Evolutionary conservation across 2,329 filamentous ascomycete species (phyloP), one percentile per base, ranked within the genome.

Genomic region (Catunica adiposa): DNA sequence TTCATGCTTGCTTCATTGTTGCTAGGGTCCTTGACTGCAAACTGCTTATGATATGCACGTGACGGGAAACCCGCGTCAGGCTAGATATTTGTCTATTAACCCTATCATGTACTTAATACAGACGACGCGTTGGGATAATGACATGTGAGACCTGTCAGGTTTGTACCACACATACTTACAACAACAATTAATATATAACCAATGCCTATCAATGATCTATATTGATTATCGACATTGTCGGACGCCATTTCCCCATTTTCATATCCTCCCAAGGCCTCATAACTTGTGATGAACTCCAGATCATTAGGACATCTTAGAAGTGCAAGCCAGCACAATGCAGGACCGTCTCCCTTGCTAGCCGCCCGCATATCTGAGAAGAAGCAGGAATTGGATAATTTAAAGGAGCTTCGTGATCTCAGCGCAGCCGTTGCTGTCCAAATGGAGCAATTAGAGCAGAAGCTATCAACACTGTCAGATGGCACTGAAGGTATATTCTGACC

Each of bases 281-380:
- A n/a, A 25, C 44, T 11, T 53, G 47, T 47, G 46, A 51, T 55
- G 26, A 53, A 53, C 1, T 46, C 53, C 20, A 44, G 56, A 34
- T 54, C 56, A 4, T 26, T 55, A 17, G 56, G 81, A 25, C 83
- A 89, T 63, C 70, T 86, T 63, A 83, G 84, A 57, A 78, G 81
- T 62, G 71, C 77, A 37, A 80, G 79, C 62, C 67, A 56, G 22
- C 22, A 70, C 48, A 70, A 73, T 1, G 68, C 73, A 53, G 76
- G 79, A 51, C 83, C 86, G 66, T 85, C 85, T 1, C 79, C 84
- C 1, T 78, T 80, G 25, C 73, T 92, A 15, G 70, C 85, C 54
- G 79, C 84, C 47, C 83, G 86, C 60, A 88, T 94, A 65, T 81
- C 85, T 60, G 86, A 92, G 70, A 94, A 94, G 73, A 88, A 85